Conservation (phyloP, 768 basidiomycete genomes). For the Lentinus tigrinus region DNA sequence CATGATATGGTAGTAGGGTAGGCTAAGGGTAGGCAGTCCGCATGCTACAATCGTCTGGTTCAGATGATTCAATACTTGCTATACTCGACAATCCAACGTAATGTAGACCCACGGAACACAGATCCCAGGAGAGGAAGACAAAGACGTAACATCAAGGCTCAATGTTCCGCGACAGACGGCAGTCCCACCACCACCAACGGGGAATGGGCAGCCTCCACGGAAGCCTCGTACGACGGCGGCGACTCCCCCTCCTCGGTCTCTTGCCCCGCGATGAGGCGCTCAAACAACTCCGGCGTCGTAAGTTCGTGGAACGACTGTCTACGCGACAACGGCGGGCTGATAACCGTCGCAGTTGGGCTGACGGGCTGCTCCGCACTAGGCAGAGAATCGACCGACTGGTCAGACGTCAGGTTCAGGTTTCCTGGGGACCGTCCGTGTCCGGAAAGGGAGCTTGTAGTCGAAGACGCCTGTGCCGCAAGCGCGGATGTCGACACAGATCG, state of each 20-base stretch:
- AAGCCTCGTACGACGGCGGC: constrained; percentile 70
- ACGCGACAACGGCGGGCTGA: constrained; percentile 10
- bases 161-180: neutral
- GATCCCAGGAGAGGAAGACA: too few species aligned
- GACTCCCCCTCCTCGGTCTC: constrained; percentile 80
- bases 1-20: too few species aligned
- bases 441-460: constrained; percentile 8
- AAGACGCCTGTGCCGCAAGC: neutral
- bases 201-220: neutral
- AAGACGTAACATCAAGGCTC: neutral
- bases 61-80: neutral
- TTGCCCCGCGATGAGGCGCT: constrained; percentile 79
- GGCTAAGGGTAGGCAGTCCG: neutral
- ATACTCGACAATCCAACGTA: too few species aligned
- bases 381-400: constrained; percentile 3
- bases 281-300: constrained; percentile 50
- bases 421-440: neutral
- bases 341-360: neutral
- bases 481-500: constrained; percentile 6
- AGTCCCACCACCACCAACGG: neutral
- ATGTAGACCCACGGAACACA: too few species aligned
- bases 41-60: neutral
- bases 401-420: constrained; percentile 3
- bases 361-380: neutral
- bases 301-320: constrained; percentile 37